Evolutionary conservation across 371 early-diverging fungal genomes (phyloP).

Genomic region (Mortierella polycephala): DNA sequence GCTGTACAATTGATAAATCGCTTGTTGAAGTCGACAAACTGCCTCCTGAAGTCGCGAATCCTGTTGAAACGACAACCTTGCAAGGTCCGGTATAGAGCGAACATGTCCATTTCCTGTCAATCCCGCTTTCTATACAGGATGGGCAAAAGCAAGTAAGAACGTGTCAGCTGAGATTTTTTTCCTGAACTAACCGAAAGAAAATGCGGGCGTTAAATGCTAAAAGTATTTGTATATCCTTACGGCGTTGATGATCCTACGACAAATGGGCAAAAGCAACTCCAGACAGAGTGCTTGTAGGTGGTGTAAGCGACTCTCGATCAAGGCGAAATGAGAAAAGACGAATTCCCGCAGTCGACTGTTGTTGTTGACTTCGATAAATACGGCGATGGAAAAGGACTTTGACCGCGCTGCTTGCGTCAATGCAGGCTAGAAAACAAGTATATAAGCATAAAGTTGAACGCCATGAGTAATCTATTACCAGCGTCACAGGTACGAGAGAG

Average conservation of each 20-base stretch:
- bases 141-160: background rate
- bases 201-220: too few species aligned
- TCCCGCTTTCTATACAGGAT: constrained; percentile 34
- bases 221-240: background rate
- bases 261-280: constrained; percentile 59
- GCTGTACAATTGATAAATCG: constrained; percentile 63
- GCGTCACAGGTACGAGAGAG: background rate
- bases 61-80: constrained; percentile 63
- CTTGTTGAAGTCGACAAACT: constrained; percentile 62
- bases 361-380: constrained; percentile 67
- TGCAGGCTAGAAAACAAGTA: constrained; percentile 30
- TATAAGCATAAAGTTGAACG: background rate
- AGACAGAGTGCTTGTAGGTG: constrained; percentile 67
- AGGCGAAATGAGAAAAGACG: constrained; percentile 72
- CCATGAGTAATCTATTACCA: background rate
- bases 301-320: constrained; percentile 71
- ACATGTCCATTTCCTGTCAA: constrained; percentile 22
- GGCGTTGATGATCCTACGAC: constrained; percentile 50
- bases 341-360: constrained; percentile 66
- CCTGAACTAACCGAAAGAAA: too few species aligned
- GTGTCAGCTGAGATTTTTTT: background rate
- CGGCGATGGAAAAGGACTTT: constrained; percentile 69
- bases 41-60: constrained; percentile 62
- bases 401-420: constrained; percentile 61
- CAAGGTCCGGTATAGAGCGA: constrained; percentile 49